Base-by-base conservation (phyloP, 768 basidiomycete species). In the Guyanaporus albipodus region DNA sequence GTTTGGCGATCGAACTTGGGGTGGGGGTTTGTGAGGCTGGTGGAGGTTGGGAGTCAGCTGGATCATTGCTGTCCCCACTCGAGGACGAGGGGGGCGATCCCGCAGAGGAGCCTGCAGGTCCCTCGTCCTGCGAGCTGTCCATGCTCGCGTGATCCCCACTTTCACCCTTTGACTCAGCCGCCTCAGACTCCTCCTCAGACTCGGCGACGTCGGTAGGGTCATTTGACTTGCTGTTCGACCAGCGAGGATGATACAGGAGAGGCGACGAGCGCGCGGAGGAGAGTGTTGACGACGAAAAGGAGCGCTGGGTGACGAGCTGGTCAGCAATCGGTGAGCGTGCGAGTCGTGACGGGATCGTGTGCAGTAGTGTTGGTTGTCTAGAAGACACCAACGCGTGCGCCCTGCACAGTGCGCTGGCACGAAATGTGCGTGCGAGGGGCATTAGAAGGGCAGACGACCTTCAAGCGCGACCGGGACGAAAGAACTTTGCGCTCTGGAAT, bases 1-100 rank as follows among this genome's bases (percentile, higher is more conserved):
- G 89, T 55, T 89, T 91, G 4, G 91, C 83, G 55, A 91, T 85
- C 18, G 85, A 74, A 24, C 76, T 74, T 6, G 70, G 65, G 1
- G 71, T 61, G 22, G 61, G 65, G 18, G 71, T 60, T 8, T 55
- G 56, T 27, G 72, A 56, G 7, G 76, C 60, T 29, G 69, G 46
- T 17, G 75, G 73, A 8, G 74, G 54, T 2, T 68, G 57, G 19
- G 77, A 68, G 40, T 71, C 70, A 6, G 66, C 57, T 10, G 61
- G 58, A 42, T 77, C 74, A 42, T 57, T 60, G 44, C 48, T 57
- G 47, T 70, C 68, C 26, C 68, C 70, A 11, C 70, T 60, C 8
- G 75, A 75, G 11, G 78, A 68, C 10, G 70, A 59, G 6, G 71
- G 65, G 1, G 64, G 54, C 14, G 68, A 67, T 8, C 58, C 27